phyloP scores from a whole-genome alignment of 164 flowering plant species.

The Piper betle region DNA sequence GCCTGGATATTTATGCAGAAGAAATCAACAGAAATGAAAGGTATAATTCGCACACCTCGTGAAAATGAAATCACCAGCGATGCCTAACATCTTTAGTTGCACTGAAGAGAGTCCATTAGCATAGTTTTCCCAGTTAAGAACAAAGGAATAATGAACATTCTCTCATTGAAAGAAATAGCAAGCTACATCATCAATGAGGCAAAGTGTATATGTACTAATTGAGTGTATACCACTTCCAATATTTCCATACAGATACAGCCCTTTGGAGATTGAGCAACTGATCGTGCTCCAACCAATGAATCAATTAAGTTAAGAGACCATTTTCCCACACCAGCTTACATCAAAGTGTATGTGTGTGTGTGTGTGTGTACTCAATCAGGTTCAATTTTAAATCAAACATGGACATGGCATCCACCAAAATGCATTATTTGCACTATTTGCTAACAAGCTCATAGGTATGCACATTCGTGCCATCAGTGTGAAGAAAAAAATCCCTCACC shows the following conservation, averaged over 20 bases:
- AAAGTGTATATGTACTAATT: not conserved
- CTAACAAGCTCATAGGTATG: not conserved
- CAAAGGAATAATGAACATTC: not conserved
- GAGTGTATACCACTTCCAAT: slow-evolving; percentile 83
- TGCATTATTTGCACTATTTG: not conserved
- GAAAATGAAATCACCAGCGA: slow-evolving; percentile 81
- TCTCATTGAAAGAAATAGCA: too few relatives aligned
- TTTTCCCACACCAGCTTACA: slow-evolving; percentile 84
- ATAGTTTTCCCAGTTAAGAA: slow-evolving; percentile 71
- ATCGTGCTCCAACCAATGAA: slow-evolving; percentile 60
- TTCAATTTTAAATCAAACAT: not conserved
- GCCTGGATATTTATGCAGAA: too few relatives aligned
- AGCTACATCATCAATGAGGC: too few relatives aligned
- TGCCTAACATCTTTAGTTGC: slow-evolving; percentile 83
- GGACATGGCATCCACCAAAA: too few relatives aligned
- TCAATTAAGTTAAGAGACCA: slow-evolving; percentile 90
- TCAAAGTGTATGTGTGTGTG: not conserved
- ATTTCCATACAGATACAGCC: slow-evolving; percentile 80
- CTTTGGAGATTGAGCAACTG: slow-evolving; percentile 83
- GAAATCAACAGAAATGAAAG: not conserved
- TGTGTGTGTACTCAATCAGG: not conserved
- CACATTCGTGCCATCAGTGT: not conserved
- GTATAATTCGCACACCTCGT: slow-evolving; percentile 38
- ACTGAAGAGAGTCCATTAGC: slow-evolving; percentile 94
- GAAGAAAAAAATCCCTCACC: slow-evolving; percentile 27